phyloP scores from a whole-genome alignment of 139 green algal species.

The Chlorella sp. region DNA sequence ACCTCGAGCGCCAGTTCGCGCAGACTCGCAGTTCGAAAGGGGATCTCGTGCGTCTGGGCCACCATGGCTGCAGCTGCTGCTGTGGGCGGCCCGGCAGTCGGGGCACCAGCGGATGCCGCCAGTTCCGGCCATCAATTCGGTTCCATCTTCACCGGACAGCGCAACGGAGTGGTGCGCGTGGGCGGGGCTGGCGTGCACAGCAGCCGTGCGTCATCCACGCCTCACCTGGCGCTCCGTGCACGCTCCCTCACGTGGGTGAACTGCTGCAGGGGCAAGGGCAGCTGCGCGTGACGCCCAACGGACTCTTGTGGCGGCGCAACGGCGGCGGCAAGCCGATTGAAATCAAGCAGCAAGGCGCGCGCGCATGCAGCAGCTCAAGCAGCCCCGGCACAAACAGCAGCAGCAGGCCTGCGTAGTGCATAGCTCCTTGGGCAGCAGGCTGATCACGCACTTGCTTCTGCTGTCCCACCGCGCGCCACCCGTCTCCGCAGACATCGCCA shows the following conservation, averaged over 20 bases:
- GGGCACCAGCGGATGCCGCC: neutral
- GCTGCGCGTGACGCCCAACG: neutral
- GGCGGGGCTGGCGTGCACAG: no score
- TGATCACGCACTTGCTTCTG: neutral
- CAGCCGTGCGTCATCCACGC: no score
- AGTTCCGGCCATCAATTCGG: neutral
- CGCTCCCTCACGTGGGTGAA: no score
- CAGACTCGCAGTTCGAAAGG: no score
- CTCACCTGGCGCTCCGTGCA: no score
- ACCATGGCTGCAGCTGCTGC: no score
- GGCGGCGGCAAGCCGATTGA: neutral
- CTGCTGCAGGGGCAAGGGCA: neutral
- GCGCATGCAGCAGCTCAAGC: no score
- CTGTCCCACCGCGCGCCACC: no score
- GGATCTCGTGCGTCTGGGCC: no score
- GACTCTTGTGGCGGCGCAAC: neutral
- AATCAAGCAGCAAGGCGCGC: neutral
- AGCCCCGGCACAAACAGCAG: no score
- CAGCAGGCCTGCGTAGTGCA: no score
- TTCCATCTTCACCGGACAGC: neutral
- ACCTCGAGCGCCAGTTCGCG: no score
- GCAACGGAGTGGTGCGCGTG: neutral
- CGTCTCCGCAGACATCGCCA: constrained; percentile 53
- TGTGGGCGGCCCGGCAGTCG: neutral
- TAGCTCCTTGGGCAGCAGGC: neutral